Evolutionary conservation across 179 eudicot species (phyloP).

Genomic region (Heliamphora pulchella): DNA sequence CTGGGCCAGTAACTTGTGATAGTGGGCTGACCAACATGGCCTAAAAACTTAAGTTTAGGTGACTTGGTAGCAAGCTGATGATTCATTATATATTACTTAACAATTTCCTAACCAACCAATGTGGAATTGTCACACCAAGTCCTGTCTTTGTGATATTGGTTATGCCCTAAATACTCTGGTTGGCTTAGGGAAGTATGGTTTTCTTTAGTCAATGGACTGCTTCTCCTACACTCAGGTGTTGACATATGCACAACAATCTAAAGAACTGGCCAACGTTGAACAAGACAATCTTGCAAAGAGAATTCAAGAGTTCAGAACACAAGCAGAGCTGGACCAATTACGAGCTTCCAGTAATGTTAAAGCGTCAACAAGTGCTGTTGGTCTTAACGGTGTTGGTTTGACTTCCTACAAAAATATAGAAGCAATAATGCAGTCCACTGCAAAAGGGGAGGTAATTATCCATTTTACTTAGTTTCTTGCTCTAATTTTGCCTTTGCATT

Average conservation of each 20-base stretch:
- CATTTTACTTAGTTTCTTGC: neutral
- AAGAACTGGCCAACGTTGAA: constrained; percentile 67
- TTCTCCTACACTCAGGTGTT: constrained; percentile 49
- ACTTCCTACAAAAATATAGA: constrained; percentile 54
- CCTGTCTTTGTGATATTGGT: neutral
- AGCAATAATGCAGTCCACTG: constrained; percentile 70
- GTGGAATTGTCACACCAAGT: neutral
- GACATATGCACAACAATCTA: constrained; percentile 91
- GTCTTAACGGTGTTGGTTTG: constrained; percentile 49
- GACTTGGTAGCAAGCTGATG: too few relatives aligned
- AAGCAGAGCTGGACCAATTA: constrained; percentile 57
- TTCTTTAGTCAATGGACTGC: neutral
- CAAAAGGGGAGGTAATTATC: constrained; percentile 65
- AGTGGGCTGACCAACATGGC: too few relatives aligned
- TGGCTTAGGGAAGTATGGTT: neutral
- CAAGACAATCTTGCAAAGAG: constrained; percentile 89
- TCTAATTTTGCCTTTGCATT: neutral
- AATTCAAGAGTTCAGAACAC: constrained; percentile 91
- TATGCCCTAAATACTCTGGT: neutral
- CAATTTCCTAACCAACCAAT: too few relatives aligned
- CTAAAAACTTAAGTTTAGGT: too few relatives aligned
- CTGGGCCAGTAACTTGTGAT: too few relatives aligned
- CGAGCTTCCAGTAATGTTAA: constrained; percentile 49
- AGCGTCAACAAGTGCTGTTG: constrained; percentile 48
- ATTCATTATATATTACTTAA: too few relatives aligned